A percentile compares a stretch with the other conserved stretches of the same genome.
Conservation (phyloP, 305 asterid species). For the Nicotiana rustica region DNA sequence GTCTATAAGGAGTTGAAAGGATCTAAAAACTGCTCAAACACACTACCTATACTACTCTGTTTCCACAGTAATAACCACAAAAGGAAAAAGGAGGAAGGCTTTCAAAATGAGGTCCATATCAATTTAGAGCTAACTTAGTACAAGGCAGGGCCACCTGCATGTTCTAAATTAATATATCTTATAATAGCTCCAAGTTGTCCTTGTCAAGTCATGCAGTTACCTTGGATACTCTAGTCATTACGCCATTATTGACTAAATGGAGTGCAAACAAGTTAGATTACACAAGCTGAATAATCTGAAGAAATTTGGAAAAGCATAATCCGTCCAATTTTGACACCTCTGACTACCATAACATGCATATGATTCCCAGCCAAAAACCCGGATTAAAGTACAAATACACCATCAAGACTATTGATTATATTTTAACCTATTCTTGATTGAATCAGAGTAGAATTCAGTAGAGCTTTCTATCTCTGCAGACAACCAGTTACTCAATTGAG, state of each 20-base stretch:
- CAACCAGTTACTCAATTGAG: neutral
- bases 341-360: conserved; percentile 41
- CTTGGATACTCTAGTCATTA: conserved; percentile 47
- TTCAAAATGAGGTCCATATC: neutral
- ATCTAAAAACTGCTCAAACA: neutral
- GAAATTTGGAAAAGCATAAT: conserved; percentile 44
- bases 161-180: conserved; percentile 50
- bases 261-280: conserved; percentile 44
- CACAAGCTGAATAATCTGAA: conserved; percentile 42
- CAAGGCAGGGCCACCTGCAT: conserved; percentile 53
- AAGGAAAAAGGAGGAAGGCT: neutral
- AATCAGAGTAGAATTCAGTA: neutral
- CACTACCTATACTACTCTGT: neutral
- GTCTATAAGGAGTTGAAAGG: conserved; percentile 7
- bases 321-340: conserved; percentile 42
- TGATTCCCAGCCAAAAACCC: conserved; percentile 12
- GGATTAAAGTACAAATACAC: neutral
- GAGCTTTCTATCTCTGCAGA: conserved; percentile 3
- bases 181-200: conserved; percentile 54
- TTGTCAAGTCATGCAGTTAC: conserved; percentile 43
- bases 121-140: neutral
- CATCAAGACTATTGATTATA: conserved; percentile 42
- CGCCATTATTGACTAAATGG: conserved; percentile 32
- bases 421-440: conserved; percentile 35
- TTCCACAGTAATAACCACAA: conserved; percentile 2